phyloP scores from a whole-genome alignment of 768 basidiomycete genomes.

The Lanmaoa rubissima region DNA sequence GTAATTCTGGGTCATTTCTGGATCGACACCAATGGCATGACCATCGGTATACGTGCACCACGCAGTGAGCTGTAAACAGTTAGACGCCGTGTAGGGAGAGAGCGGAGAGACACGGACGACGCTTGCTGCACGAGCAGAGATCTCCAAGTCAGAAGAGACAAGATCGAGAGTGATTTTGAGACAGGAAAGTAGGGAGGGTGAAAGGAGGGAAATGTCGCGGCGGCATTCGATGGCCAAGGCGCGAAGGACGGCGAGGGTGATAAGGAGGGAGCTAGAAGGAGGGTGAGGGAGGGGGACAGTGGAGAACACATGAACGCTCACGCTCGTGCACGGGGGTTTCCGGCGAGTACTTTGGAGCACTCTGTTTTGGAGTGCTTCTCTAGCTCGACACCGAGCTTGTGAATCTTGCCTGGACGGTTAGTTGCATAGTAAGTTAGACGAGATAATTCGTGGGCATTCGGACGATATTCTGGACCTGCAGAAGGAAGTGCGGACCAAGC shows the following conservation, averaged over 20 bases:
- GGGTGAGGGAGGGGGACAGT: constrained; percentile 1
- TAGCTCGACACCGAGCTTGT: constrained; percentile 72
- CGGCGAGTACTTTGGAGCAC: constrained; percentile 60
- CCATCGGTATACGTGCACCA: constrained; percentile 94
- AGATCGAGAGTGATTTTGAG: constrained; percentile 56
- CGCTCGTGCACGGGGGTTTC: constrained; percentile 79
- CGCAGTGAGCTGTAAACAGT: constrained; percentile 67
- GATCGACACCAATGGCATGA: constrained; percentile 76
- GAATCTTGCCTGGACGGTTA: constrained; percentile 76
- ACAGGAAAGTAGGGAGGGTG: constrained; percentile 64
- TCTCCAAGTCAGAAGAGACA: constrained; percentile 66
- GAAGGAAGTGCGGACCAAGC: constrained; percentile 69
- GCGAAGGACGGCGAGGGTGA: constrained; percentile 80
- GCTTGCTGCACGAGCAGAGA: constrained; percentile 73
- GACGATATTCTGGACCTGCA: constrained; percentile 73
- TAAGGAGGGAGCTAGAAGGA: constrained; percentile 61
- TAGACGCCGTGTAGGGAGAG: neutral
- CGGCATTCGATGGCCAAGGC: constrained; percentile 85
- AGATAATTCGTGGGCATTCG: constrained; percentile 83
- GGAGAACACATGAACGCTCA: constrained; percentile 39
- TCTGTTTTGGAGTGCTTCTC: constrained; percentile 71
- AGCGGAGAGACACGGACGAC: constrained; percentile 52
- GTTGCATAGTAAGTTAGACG: constrained; percentile 84
- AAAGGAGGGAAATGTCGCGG: constrained; percentile 74
- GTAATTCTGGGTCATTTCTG: constrained; percentile 65